Conservation (phyloP, 129 eudicot genomes). For the Erigeron canadensis region DNA sequence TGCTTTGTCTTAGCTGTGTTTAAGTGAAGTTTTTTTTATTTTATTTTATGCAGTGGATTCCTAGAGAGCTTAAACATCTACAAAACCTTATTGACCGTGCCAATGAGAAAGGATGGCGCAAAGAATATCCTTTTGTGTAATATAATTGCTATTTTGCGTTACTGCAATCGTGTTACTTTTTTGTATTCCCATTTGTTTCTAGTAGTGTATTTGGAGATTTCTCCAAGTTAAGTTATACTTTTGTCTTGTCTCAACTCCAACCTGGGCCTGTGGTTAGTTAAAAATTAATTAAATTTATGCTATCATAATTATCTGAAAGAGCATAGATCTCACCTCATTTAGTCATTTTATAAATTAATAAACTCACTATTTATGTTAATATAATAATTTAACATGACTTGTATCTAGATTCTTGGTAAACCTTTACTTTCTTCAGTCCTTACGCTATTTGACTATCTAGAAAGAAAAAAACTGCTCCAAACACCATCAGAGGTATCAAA, state of each 20-base stretch:
- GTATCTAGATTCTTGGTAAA: constrained; percentile 7
- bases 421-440: constrained; percentile 46
- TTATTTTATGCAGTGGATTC: constrained; percentile 78
- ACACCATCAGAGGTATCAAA: constrained; percentile 62
- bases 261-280: not conserved
- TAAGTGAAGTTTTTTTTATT: not conserved
- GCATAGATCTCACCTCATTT: constrained; percentile 3
- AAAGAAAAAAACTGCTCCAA: constrained; percentile 54
- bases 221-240: not conserved
- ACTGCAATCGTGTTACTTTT: not conserved
- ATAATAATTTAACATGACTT: not conserved
- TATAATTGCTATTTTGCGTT: constrained; percentile 9
- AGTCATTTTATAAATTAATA: constrained; percentile 5
- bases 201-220: not conserved
- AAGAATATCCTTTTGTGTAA: constrained; percentile 73
- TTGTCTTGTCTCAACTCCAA: not conserved
- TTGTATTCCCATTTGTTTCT: not conserved
- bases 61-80: constrained; percentile 55
- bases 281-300: not conserved
- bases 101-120: constrained; percentile 92
- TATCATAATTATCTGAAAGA: not conserved
- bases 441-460: constrained; percentile 57
- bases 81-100: constrained; percentile 84
- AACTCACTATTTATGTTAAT: not conserved
- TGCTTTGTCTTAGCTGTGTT: not conserved